Evolutionary conservation across 2,329 filamentous ascomycete species (phyloP), one percentile per base, ranked within the genome.

Genomic region (Onygena corvina): DNA sequence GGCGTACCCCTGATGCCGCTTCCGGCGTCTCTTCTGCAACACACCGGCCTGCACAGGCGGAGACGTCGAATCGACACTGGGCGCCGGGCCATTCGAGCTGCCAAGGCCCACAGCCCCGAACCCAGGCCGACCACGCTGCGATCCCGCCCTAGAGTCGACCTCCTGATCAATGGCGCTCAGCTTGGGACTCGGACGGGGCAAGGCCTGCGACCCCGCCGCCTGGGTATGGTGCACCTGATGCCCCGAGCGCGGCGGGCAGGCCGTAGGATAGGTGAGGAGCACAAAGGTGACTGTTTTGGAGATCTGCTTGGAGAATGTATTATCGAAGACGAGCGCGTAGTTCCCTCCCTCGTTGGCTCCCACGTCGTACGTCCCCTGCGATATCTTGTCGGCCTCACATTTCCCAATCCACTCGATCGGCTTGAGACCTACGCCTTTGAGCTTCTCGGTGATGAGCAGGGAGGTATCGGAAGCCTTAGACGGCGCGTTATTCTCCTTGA

Each of bases 311-410:
- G 89, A 94, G 64, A 98, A 98, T 23, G 92, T 98, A 63, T 98
- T 98, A 76, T 98, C 92, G 62, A 98, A 94, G 27, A 96, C 87
- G 53, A 98, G 73, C 50, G 89, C 92, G 64, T 94, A 98, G 79
- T 94, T 95, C 61, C 92, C 92, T 20, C 82, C 86, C 55, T 92
- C 80, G 29, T 80, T 80, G 5, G 71, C 60, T 0, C 72, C 71
- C 20, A 96, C 86, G 61, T 94, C 84, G 63, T 87, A 86, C 16
- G 83, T 92, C 27, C 90, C 92, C 66, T 90, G 87, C 16, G 86
- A 85, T 46, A 95, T 88, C 70, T 92, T 90, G 70, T 96, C 90
- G 31, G 92, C 89, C 68, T 96, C 90, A 66, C 88, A 96, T 73
- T 90, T 94, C 34, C 92, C 92, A 57, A 84, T 75, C 92, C 92